Evolutionary conservation across 495 filamentous ascomycete genomes (phyloP), one percentile per base, ranked within the genome.

Genomic region (Trichoderma asperelloides): DNA sequence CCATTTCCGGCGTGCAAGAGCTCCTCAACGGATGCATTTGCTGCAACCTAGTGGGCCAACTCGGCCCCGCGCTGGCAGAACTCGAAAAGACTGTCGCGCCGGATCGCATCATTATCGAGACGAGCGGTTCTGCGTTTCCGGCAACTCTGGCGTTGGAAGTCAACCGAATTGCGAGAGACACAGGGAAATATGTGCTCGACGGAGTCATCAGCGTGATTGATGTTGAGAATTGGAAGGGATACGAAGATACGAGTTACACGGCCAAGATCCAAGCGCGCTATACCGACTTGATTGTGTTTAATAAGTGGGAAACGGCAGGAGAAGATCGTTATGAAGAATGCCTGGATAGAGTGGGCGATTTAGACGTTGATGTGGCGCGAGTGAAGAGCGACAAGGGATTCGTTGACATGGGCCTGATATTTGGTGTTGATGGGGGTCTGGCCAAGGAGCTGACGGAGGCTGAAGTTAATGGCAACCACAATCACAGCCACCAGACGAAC

Each of bases 1-100:
- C 93, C 41, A 92, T 98, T 71, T 85, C 89, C n/a, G 94, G 92
- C 65, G 93, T 96, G 21, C 87, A 88, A 71, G 95, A 98, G 74
- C 81, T 98, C 3, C 87, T 98, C 23, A 94, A 96, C 73, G 95
- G 95, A 69, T 98, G 95, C 77, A 97, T 98, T 73, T 98, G 95
- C 82, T 98, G 95, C 79, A 98, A 97, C 74, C 88, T 97, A 18
- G 93, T 98, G 65, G 95, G 95, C 3, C 90, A 95, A 76, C 85
- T 98, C 28, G 84, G 86, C 71, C 85, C 89, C 64, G 94, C 94
- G 0, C 87, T 98, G 2, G 74, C 84, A 4, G 85, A 92, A 66
- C 87, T 98, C 16, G 73, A 78, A 47, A 78, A 83, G 45, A 80
- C 86, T 15, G 79, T 78, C 40, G 37, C 69, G 0, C 93, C 92